Percentiles rank a stretch among this genome's conserved stretches.
phyloP scores from a whole-genome alignment of 1,139 yeast genomes.

The Yamadazyma trypodendri region DNA sequence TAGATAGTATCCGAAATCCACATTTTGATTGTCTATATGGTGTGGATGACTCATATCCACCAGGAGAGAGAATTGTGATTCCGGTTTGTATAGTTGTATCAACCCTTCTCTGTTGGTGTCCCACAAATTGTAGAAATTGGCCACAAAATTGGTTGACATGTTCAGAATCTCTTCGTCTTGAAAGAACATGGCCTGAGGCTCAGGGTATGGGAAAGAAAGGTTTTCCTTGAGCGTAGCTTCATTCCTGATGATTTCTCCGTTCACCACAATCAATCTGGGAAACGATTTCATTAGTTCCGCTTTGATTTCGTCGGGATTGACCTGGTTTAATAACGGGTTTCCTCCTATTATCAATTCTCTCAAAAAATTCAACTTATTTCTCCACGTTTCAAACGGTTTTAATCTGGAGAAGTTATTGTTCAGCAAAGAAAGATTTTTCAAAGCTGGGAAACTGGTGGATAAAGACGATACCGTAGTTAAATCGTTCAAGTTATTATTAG shows the following conservation, averaged over 20 bases:
- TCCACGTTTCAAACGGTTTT: constrained; percentile 71
- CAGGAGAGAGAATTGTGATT: constrained; percentile 79
- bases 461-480: constrained; percentile 61
- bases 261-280: constrained; percentile 76
- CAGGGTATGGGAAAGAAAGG: constrained; percentile 55
- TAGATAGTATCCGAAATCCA: constrained; percentile 64
- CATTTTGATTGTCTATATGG: constrained; percentile 37
- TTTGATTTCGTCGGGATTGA: constrained; percentile 42
- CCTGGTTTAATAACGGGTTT: constrained; percentile 63
- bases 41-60: constrained; percentile 54
- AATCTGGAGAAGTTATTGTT: constrained; percentile 65
- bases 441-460: constrained; percentile 70
- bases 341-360: constrained; percentile 75
- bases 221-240: constrained; percentile 56
- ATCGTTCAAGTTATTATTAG: constrained; percentile 67
- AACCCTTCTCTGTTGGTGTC: constrained; percentile 74
- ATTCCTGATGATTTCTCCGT: constrained; percentile 76
- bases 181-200: constrained; percentile 58
- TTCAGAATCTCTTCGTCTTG: constrained; percentile 73
- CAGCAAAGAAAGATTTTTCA: constrained; percentile 76
- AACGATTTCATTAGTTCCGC: constrained; percentile 67
- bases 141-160: constrained; percentile 70
- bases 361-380: constrained; percentile 67
- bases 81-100: constrained; percentile 70
- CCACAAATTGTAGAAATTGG: constrained; percentile 77